A percentile compares a stretch with the other conserved stretches of the same genome.
These are phyloP conservation scores for Uncinocarpus reesii DNA, from an alignment of 2,329 filamentous ascomycete genomes.

Conservation along the genomic window DNA sequence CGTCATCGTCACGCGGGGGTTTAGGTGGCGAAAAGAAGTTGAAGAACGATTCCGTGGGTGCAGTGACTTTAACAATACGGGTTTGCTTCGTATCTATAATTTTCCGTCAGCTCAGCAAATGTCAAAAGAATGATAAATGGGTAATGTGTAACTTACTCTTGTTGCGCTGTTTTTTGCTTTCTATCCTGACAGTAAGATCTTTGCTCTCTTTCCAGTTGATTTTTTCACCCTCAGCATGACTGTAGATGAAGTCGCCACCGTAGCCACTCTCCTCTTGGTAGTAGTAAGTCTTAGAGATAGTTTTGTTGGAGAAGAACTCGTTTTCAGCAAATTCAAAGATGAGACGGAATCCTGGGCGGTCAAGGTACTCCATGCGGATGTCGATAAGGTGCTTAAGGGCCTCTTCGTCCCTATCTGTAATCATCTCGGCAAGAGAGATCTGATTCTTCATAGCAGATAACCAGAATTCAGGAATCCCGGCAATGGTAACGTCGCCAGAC, in stretches of 20 bases:
- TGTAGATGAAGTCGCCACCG: conserved; percentile 98
- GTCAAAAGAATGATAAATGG: background rate
- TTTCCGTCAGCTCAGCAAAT: background rate
- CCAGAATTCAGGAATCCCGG: conserved; percentile 98
- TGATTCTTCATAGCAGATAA: conserved; percentile 99
- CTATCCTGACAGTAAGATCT: conserved; percentile 85
- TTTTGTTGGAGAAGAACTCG: conserved; percentile 96
- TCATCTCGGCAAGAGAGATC: conserved; percentile 92
- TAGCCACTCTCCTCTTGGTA: conserved; percentile 99
- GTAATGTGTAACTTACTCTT: conserved; percentile 67
- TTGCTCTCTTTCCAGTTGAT: conserved; percentile 93
- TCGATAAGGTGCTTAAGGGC: conserved; percentile 83
- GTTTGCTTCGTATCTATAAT: conserved; percentile 94
- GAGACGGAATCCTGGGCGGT: conserved; percentile 93
- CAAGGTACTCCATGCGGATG: conserved; percentile 98
- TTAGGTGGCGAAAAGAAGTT: conserved; percentile 98
- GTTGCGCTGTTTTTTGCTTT: conserved; percentile 99
- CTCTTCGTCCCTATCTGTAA: conserved; percentile 92
- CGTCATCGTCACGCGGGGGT: conserved; percentile 65
- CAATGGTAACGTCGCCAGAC: conserved; percentile 40
- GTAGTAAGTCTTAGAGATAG: conserved; percentile 94
- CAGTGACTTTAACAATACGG: conserved; percentile 96
- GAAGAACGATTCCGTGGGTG: conserved; percentile 96
- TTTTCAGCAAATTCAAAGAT: conserved; percentile 97
- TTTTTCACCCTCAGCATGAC: conserved; percentile 95